Conservation (phyloP, 176 grass and related monocot genomes). For the Alloteropsis semialata region DNA sequence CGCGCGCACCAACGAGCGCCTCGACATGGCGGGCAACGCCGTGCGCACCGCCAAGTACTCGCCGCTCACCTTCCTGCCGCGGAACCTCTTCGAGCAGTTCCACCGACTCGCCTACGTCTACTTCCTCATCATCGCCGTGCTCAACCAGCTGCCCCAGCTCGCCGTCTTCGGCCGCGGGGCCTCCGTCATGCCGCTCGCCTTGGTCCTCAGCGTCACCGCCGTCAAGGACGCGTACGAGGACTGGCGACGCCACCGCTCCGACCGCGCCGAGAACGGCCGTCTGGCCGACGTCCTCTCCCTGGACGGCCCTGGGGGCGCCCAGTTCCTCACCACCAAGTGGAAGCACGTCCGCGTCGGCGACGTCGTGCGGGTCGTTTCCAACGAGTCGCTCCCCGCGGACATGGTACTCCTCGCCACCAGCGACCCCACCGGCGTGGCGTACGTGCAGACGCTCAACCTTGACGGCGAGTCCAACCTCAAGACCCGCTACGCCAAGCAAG, state of each 20-base stretch:
- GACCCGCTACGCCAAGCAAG: slow-evolving; percentile 89
- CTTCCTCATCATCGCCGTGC: slow-evolving; percentile 86
- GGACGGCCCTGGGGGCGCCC: neutral
- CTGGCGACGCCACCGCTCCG: slow-evolving; percentile 79
- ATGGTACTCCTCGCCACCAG: slow-evolving; percentile 97
- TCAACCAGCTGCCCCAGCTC: slow-evolving; percentile 94
- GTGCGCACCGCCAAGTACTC: slow-evolving; percentile 95
- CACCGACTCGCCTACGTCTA: slow-evolving; percentile 92
- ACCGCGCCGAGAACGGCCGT: slow-evolving; percentile 76
- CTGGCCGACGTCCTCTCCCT: slow-evolving; percentile 31
- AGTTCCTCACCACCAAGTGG: slow-evolving; percentile 64
- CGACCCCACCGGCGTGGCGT: slow-evolving; percentile 81
- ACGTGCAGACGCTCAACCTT: slow-evolving; percentile 94
- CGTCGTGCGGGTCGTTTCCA: slow-evolving; percentile 42
- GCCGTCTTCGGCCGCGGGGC: slow-evolving; percentile 68
- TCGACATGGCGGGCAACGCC: slow-evolving; percentile 62
- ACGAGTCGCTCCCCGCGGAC: slow-evolving; percentile 88
- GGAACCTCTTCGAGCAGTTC: slow-evolving; percentile 98
- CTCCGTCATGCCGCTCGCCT: slow-evolving; percentile 78
- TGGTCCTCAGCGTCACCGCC: slow-evolving; percentile 82
- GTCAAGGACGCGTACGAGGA: slow-evolving; percentile 99
- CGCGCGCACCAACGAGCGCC: slow-evolving; percentile 45
- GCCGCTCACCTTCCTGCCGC: slow-evolving; percentile 78
- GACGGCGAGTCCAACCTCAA: slow-evolving; percentile 99
- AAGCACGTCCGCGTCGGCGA: slow-evolving; percentile 83